Conservation (phyloP, 805 yeast genomes). For the Hanseniaspora singularis region DNA sequence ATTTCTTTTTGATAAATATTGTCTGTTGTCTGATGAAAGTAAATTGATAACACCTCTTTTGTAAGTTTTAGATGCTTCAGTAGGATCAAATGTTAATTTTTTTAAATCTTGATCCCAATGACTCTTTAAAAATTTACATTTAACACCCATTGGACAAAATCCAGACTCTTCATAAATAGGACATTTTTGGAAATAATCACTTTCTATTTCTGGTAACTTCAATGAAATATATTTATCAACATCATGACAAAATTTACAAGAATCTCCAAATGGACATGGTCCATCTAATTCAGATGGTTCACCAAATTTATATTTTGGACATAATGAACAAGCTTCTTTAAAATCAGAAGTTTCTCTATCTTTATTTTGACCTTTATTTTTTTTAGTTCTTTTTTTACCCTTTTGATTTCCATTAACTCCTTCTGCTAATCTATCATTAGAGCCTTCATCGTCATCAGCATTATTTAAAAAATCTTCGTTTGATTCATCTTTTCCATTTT, state of each 20-base stretch:
- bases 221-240: slow-evolving; percentile 46
- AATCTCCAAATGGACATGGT: slow-evolving; percentile 60
- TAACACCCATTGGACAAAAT: slow-evolving; percentile 81
- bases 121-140: slow-evolving; percentile 78
- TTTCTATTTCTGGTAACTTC: slow-evolving; percentile 63
- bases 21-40: slow-evolving; percentile 35
- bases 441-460: slow-evolving; percentile 37
- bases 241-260: slow-evolving; percentile 73
- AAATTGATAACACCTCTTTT: slow-evolving; percentile 52
- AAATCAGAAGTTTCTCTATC: slow-evolving; percentile 62
- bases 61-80: slow-evolving; percentile 28
- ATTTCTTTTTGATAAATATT: slow-evolving; percentile 37
- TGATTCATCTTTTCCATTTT: slow-evolving; percentile 14
- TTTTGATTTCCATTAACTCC: slow-evolving; percentile 23
- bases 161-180: slow-evolving; percentile 79
- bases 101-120: slow-evolving; percentile 45
- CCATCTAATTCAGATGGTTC: slow-evolving; percentile 33
- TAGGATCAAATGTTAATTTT: slow-evolving; percentile 30
- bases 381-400: slow-evolving; percentile 32
- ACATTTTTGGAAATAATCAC: slow-evolving; percentile 38
- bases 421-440: slow-evolving; percentile 31
- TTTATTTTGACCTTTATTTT: slow-evolving; percentile 71
- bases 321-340: slow-evolving; percentile 51
- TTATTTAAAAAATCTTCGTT: slow-evolving; percentile 11
- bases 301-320: slow-evolving; percentile 35